These are phyloP conservation scores for Plasmodium gallinaceum DNA, from an alignment of 169 alveolate species.

Conservation along the genomic window DNA sequence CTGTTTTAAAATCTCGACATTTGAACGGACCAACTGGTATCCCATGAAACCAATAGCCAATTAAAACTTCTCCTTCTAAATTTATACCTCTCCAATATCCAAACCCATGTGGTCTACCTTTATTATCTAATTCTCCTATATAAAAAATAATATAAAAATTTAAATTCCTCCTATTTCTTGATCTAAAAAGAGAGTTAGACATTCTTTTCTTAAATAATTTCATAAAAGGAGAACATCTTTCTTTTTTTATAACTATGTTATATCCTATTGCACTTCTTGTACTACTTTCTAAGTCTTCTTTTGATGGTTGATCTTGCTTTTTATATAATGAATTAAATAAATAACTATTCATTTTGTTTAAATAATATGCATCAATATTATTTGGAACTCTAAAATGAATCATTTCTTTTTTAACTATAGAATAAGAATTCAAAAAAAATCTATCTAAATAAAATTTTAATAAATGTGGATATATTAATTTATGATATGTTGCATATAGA, in stretches of 20 bases:
- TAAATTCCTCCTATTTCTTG: constrained; percentile 2
- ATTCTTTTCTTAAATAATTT: constrained; percentile 23
- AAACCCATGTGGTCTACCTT: constrained; percentile 91
- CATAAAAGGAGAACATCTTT: constrained; percentile 27
- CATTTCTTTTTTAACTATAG: constrained; percentile 59
- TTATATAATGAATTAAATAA: constrained; percentile 63
- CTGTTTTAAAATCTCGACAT: constrained; percentile 89
- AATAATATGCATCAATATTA: constrained; percentile 67
- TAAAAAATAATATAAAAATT: constrained; percentile 75
- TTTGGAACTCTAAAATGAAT: constrained; percentile 74
- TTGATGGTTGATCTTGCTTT: constrained; percentile 14
- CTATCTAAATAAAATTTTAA: constrained; percentile 56
- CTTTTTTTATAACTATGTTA: constrained; percentile 74
- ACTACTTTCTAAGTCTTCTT: constrained; percentile 68
- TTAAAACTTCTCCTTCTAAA: constrained; percentile 88
- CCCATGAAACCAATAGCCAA: constrained; percentile 93
- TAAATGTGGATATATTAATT: constrained; percentile 64
- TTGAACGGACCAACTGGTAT: constrained; percentile 91
- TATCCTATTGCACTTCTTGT: constrained; percentile 76
- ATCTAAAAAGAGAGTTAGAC: not conserved
- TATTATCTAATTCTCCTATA: constrained; percentile 88
- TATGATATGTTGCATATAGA: constrained; percentile 56
- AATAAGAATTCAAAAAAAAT: constrained; percentile 40
- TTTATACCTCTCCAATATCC: constrained; percentile 90
- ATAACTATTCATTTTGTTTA: constrained; percentile 69